These are phyloP conservation scores for Suillus lakei DNA, from an alignment of 768 basidiomycete genomes.

Conservation along the genomic window DNA sequence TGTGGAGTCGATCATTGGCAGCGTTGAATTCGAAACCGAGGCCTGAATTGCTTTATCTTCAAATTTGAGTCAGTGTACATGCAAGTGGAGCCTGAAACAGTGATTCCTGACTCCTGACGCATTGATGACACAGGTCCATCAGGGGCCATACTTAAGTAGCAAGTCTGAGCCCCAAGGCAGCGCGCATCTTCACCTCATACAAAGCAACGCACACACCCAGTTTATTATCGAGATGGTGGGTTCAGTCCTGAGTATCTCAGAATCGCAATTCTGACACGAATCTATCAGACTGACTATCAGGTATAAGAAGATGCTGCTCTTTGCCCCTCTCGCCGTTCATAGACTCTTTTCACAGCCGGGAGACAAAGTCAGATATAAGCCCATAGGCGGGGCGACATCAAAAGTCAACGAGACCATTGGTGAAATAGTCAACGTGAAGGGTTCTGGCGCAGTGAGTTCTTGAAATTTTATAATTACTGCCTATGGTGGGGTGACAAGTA, in stretches of 20 bases:
- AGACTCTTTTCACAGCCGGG: conserved; percentile 32
- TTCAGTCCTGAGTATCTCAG: not conserved
- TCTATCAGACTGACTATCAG: conserved; percentile 23
- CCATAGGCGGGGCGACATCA: conserved; percentile 44
- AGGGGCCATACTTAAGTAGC: not conserved
- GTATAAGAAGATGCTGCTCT: conserved; percentile 10
- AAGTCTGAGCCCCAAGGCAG: no score
- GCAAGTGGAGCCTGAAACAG: no score
- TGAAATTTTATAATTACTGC: no score
- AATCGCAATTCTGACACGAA: not conserved
- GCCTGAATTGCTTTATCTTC: no score
- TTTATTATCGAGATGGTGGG: not conserved
- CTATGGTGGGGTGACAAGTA: not conserved
- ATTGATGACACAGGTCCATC: not conserved
- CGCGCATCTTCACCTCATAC: no score
- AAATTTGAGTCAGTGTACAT: no score
- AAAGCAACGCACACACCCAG: not conserved
- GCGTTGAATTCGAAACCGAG: no score
- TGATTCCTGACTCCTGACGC: not conserved
- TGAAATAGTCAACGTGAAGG: conserved; percentile 36
- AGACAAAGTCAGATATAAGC: conserved; percentile 49
- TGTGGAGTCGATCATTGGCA: no score
- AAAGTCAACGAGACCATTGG: conserved; percentile 45
- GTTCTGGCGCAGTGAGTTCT: conserved; percentile 39
- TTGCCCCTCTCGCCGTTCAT: not conserved